Conservation (phyloP, 805 yeast species). For the Saccharomycopsis guyanensis region DNA sequence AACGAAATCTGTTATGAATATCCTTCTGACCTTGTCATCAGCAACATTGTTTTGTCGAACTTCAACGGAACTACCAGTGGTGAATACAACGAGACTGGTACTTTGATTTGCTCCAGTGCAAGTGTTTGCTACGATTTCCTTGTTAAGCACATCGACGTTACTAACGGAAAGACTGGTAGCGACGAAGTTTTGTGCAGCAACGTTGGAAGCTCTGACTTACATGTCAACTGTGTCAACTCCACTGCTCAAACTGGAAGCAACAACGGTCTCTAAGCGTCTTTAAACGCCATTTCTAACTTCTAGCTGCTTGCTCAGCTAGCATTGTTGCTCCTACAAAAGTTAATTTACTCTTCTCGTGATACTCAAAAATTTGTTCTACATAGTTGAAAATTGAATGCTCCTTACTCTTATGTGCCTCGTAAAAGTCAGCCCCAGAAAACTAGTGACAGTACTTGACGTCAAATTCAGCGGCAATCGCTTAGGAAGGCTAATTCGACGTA, state of each 20-base stretch:
- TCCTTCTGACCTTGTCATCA: conserved; percentile 2
- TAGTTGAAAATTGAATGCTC: too few relatives aligned
- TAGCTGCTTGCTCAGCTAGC: too few relatives aligned
- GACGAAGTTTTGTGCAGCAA: conserved; percentile 5
- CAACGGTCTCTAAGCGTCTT: conserved; percentile 1
- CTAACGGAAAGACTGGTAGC: background rate
- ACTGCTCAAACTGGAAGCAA: conserved; percentile 7
- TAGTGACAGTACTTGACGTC: too few relatives aligned
- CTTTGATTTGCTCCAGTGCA: conserved; percentile 6
- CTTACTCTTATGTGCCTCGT: too few relatives aligned
- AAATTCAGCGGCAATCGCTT: too few relatives aligned
- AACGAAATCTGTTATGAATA: background rate
- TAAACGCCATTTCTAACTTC: too few relatives aligned
- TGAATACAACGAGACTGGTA: background rate
- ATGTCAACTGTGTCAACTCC: conserved; percentile 2
- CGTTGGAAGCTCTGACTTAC: conserved; percentile 10
- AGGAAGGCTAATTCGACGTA: too few relatives aligned
- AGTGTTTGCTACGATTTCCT: conserved; percentile 2
- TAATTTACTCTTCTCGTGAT: too few relatives aligned
- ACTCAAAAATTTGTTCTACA: too few relatives aligned
- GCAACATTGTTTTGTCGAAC: conserved; percentile 1
- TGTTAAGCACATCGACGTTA: conserved; percentile 5
- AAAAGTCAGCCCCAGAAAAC: too few relatives aligned
- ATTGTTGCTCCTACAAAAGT: too few relatives aligned
- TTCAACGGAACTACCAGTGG: conserved; percentile 5